Evolutionary conservation across 306 rosid genomes (phyloP).

Genomic region (Cicer pinnatifidum): DNA sequence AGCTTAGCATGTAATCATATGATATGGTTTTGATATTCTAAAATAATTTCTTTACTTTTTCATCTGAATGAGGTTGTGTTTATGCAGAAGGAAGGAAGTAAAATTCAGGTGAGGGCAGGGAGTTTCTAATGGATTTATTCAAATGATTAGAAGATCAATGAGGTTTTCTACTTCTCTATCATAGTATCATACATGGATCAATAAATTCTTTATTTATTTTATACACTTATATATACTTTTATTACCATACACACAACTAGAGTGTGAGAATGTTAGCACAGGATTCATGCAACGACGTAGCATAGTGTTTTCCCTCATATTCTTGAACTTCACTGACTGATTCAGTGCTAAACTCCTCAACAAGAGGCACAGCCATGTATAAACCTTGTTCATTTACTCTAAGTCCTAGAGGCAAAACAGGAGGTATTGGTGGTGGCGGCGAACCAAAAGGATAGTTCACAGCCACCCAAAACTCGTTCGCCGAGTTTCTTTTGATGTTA

Average conservation of each 20-base stretch:
- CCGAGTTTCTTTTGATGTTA: conserved; percentile 44
- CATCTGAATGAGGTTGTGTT: background rate
- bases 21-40: background rate
- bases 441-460: conserved; percentile 36
- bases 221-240: background rate
- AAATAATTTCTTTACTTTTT: conserved; percentile 4
- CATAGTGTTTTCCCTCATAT: conserved; percentile 37
- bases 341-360: conserved; percentile 41
- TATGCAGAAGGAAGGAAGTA: background rate
- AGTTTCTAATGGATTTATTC: background rate
- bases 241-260: conserved; percentile 20
- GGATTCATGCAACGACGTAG: conserved; percentile 30
- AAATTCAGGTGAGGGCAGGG: background rate
- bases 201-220: conserved; percentile 11
- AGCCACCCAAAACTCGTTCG: conserved; percentile 50
- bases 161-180: background rate
- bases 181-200: background rate
- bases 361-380: conserved; percentile 39
- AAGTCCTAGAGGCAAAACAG: conserved; percentile 38
- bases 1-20: background rate
- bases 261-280: conserved; percentile 20
- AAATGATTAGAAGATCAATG: background rate
- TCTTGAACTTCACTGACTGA: conserved; percentile 48
- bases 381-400: conserved; percentile 39
- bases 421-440: conserved; percentile 34